Evolutionary conservation across 257 asterid genomes (phyloP).

Genomic region (Orobanche coerulescens): DNA sequence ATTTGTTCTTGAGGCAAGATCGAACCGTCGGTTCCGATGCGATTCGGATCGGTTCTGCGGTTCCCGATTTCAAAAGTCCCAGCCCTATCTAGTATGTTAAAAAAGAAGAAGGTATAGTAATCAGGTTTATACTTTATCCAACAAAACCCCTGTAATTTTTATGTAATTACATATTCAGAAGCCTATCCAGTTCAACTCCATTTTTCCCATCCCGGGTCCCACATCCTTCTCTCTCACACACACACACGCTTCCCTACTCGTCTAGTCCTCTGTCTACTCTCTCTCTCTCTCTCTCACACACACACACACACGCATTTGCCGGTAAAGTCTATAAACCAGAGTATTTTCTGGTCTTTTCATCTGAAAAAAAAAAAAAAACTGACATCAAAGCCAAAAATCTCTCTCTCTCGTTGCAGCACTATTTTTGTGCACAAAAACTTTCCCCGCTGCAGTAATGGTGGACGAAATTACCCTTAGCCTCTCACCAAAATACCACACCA

Average conservation of each 20-base stretch:
- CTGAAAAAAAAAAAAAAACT: constrained; percentile 24
- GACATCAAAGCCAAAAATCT: constrained; percentile 11
- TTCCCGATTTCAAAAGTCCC: too few relatives aligned
- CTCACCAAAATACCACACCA: constrained; percentile 17
- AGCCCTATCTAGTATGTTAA: too few relatives aligned
- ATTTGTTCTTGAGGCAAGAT: too few relatives aligned
- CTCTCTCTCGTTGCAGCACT: constrained; percentile 28
- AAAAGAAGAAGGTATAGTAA: too few relatives aligned
- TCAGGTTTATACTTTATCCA: too few relatives aligned
- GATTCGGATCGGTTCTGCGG: too few relatives aligned
- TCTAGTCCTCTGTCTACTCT: too few relatives aligned
- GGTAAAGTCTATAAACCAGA: constrained; percentile 7
- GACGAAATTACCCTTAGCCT: constrained; percentile 35
- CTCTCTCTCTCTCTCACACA: constrained; percentile 20
- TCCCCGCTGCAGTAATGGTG: constrained; percentile 30
- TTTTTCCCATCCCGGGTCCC: constrained; percentile 27
- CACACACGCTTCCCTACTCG: too few relatives aligned
- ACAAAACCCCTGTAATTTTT: constrained; percentile 15
- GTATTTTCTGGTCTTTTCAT: constrained; percentile 32
- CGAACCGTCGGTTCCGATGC: too few relatives aligned
- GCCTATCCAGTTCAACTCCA: constrained; percentile 49
- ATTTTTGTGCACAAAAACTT: neutral
- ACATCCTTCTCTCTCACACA: too few relatives aligned
- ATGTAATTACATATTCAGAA: constrained; percentile 29
- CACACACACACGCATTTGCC: constrained; percentile 16